These are phyloP conservation scores for Candida mattraensis DNA, from an alignment of 805 yeast species.

Conservation along the genomic window DNA sequence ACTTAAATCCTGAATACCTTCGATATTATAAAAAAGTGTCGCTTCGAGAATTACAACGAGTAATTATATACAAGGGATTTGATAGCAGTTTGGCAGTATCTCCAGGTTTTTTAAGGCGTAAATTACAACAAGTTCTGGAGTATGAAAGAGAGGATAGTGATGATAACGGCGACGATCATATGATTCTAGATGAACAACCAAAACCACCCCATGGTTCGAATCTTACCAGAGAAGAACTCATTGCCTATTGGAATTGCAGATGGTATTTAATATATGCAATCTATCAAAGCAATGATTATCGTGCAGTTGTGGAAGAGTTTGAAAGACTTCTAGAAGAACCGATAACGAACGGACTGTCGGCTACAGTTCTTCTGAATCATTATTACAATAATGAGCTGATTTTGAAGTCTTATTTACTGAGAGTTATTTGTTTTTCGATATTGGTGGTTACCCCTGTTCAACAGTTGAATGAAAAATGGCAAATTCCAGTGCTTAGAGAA, in stretches of 20 bases:
- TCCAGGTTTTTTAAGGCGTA: constrained; percentile 18
- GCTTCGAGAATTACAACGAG: constrained; percentile 19
- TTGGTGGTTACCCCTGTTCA: constrained; percentile 18
- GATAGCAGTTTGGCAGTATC: constrained; percentile 17
- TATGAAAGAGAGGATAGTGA: constrained; percentile 21
- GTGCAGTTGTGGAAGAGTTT: constrained; percentile 23
- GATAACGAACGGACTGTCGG: constrained; percentile 14
- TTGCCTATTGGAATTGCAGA: constrained; percentile 31
- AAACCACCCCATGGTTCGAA: constrained; percentile 1
- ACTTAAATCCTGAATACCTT: constrained; percentile 21
- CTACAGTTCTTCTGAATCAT: constrained; percentile 20
- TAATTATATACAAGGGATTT: constrained; percentile 21
- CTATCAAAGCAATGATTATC: constrained; percentile 27
- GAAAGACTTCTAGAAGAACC: constrained; percentile 14
- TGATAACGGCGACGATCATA: constrained; percentile 19
- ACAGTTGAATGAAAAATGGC: constrained; percentile 12
- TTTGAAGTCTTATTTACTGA: constrained; percentile 17
- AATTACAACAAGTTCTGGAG: constrained; percentile 22
- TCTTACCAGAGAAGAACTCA: constrained; percentile 20
- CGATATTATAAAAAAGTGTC: constrained; percentile 12
- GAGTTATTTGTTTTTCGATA: constrained; percentile 22
- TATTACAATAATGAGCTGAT: constrained; percentile 19
- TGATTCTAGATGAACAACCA: constrained; percentile 13
- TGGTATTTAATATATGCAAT: constrained; percentile 29
- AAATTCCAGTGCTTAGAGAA: constrained; percentile 13